Percentiles rank a stretch among this genome's conserved stretches.
Evolutionary conservation across 768 basidiomycete species (phyloP).

Genomic region (Cystobasidium ongulense): DNA sequence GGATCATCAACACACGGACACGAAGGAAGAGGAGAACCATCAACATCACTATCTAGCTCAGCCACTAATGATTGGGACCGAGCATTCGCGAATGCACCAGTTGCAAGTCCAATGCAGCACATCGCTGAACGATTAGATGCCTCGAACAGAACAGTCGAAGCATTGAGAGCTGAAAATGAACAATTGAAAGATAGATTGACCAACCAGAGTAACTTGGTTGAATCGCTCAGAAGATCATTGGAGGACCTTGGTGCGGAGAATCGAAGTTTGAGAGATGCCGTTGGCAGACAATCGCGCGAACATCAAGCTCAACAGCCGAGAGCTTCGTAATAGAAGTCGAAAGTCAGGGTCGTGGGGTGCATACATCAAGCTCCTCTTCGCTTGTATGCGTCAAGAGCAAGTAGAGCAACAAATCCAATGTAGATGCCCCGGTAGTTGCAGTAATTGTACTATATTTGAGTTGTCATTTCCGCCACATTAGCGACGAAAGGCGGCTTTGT

Average conservation of each 20-base stretch:
- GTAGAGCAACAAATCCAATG: too few relatives aligned
- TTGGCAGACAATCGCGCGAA: not conserved
- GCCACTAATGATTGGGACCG: not conserved
- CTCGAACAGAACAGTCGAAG: not conserved
- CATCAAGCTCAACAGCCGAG: not conserved
- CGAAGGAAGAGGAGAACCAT: not conserved
- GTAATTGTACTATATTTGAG: too few relatives aligned
- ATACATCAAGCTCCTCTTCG: too few relatives aligned
- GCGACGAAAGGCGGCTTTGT: too few relatives aligned
- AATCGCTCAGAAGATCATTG: not conserved
- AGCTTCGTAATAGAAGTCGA: not conserved
- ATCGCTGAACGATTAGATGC: constrained; percentile 1
- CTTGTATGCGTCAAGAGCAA: too few relatives aligned
- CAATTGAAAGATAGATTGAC: not conserved
- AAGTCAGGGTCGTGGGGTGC: too few relatives aligned
- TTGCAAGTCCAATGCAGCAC: not conserved
- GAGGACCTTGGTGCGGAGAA: constrained; percentile 16
- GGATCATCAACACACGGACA: not conserved
- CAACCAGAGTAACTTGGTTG: not conserved
- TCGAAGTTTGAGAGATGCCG: not conserved
- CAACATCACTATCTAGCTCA: not conserved
- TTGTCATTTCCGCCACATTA: too few relatives aligned
- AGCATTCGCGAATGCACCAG: not conserved
- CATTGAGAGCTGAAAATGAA: not conserved
- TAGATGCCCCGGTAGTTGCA: too few relatives aligned